Evolutionary conservation across 2,329 filamentous ascomycete species (phyloP).

Genomic region (Leptographium lundbergii): DNA sequence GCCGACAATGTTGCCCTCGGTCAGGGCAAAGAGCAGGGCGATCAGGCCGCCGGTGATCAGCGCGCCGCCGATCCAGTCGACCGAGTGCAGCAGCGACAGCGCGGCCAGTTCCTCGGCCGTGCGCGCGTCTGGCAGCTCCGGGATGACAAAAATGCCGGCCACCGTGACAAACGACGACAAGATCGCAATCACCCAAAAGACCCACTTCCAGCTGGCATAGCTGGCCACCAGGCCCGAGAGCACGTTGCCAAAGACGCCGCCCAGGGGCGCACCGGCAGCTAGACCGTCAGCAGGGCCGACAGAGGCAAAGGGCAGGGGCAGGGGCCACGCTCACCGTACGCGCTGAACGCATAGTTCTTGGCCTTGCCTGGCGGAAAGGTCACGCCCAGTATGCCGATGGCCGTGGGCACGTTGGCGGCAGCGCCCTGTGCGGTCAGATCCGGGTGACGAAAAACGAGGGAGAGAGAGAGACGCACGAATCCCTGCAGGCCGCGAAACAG

Average conservation of each 20-base stretch:
- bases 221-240: conserved; percentile 50
- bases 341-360: conserved; percentile 57
- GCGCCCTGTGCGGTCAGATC: conserved; percentile 30
- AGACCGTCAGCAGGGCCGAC: neutral
- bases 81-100: neutral
- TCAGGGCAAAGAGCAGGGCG: conserved; percentile 50
- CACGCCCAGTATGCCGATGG: conserved; percentile 54
- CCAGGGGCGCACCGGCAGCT: conserved; percentile 51
- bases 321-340: conserved; percentile 31
- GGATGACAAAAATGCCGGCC: conserved; percentile 48
- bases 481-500: conserved; percentile 54
- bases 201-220: conserved; percentile 51
- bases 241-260: conserved; percentile 51
- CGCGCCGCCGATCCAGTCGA: conserved; percentile 54
- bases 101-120: neutral
- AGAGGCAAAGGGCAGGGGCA: neutral
- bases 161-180: conserved; percentile 43
- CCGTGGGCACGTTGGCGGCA: conserved; percentile 57
- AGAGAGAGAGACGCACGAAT: conserved; percentile 24
- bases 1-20: conserved; percentile 56
- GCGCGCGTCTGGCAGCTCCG: conserved; percentile 17
- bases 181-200: conserved; percentile 53
- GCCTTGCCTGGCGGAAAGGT: conserved; percentile 54
- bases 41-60: conserved; percentile 49
- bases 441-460: neutral